Percentiles rank a stretch among this genome's conserved stretches.
phyloP scores from a whole-genome alignment of 805 yeast species.

The Zygoascus bituminiphila region DNA sequence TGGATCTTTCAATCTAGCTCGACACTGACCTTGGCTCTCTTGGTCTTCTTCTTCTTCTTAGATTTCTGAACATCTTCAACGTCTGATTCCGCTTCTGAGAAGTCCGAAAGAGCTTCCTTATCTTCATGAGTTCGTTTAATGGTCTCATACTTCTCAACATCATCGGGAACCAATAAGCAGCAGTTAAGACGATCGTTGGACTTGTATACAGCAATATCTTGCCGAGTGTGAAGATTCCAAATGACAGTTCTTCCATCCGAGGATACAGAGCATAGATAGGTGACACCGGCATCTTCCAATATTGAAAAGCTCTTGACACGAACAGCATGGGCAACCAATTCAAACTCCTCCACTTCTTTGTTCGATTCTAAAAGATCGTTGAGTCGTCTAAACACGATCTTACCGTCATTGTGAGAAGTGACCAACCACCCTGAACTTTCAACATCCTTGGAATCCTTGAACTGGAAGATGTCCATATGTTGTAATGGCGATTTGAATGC shows the following conservation, averaged over 20 bases:
- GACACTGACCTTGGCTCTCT: constrained; percentile 23
- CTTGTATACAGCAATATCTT: constrained; percentile 83
- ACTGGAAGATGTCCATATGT: constrained; percentile 46
- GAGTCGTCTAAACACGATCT: constrained; percentile 48
- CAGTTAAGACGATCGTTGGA: constrained; percentile 90
- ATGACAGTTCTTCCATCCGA: constrained; percentile 91
- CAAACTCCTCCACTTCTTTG: constrained; percentile 18
- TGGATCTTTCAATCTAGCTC: constrained; percentile 2
- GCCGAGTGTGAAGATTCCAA: constrained; percentile 64
- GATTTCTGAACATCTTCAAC: constrained; percentile 14
- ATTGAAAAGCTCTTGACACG: constrained; percentile 75
- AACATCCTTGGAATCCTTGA: constrained; percentile 44
- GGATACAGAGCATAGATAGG: constrained; percentile 68
- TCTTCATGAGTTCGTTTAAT: constrained; percentile 72
- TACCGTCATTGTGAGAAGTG: constrained; percentile 66
- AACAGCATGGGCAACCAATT: constrained; percentile 70
- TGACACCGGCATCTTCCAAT: constrained; percentile 31
- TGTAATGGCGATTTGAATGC: constrained; percentile 47
- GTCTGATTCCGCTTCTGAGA: constrained; percentile 20
- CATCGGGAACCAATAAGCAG: constrained; percentile 61
- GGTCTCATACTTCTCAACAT: constrained; percentile 61
- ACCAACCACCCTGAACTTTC: constrained; percentile 36
- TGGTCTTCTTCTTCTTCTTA: constrained; percentile 16
- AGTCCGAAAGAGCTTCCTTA: constrained; percentile 50
- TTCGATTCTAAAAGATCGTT: constrained; percentile 25